Conservation (phyloP, 2,329 filamentous ascomycete genomes). For the Metarhizium robertsii region DNA sequence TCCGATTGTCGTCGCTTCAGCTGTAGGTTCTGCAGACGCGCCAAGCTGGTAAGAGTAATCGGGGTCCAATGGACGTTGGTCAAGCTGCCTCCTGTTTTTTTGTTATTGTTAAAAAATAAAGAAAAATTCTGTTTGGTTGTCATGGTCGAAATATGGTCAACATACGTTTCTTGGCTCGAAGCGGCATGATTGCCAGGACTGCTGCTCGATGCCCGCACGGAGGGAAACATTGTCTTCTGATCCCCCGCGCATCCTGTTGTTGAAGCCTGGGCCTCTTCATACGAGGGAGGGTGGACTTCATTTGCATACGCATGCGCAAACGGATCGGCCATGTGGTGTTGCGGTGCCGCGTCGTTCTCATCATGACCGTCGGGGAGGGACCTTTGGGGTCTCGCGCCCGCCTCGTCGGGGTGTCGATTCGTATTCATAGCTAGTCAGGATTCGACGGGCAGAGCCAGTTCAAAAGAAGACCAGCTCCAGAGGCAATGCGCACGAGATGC, state of each 20-base stretch:
- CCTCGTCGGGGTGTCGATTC: not conserved
- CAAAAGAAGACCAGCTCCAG: not conserved
- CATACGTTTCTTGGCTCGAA: not conserved
- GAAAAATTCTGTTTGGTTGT: not conserved
- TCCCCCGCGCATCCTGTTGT: not conserved
- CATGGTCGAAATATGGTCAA: not conserved
- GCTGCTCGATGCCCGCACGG: not conserved
- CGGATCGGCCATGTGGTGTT: not conserved
- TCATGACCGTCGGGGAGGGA: not conserved
- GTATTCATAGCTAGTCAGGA: not conserved
- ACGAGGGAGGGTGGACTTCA: not conserved
- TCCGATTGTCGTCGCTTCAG: not conserved
- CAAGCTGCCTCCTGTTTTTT: not conserved
- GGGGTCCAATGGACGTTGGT: not conserved
- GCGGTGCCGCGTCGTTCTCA: not conserved
- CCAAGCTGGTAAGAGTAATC: not conserved
- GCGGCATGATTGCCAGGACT: not conserved
- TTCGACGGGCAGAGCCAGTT: not conserved
- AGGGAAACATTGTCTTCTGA: not conserved
- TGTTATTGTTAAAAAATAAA: not conserved
- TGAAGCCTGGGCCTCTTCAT: not conserved
- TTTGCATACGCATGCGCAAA: not conserved
- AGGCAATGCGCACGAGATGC: not conserved
- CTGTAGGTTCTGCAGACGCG: not conserved
- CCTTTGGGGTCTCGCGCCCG: not conserved